Evolutionary conservation across 805 yeast genomes (phyloP).

Genomic region (Saccharomycopsis microspora): DNA sequence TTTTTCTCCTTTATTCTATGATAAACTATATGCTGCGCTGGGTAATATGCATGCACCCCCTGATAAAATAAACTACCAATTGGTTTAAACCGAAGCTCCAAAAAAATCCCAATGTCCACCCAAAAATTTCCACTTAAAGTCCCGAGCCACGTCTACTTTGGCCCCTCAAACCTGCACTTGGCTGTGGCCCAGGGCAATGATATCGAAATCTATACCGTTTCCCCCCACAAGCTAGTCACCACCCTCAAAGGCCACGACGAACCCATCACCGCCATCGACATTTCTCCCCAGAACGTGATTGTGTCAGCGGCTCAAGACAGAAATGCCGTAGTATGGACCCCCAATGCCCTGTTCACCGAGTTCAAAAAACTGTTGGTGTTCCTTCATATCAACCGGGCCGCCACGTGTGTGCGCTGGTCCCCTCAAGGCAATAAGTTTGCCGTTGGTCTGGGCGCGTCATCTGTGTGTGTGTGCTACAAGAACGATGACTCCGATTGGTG

Average conservation of each 20-base stretch:
- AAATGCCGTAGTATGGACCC: slow-evolving; percentile 95
- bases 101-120: too few species aligned
- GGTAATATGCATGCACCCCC: too few species aligned
- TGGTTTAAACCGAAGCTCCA: too few species aligned
- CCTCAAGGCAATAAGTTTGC: slow-evolving; percentile 94
- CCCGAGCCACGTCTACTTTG: slow-evolving; percentile 58
- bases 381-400: slow-evolving; percentile 88
- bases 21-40: too few species aligned
- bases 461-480: slow-evolving; percentile 90
- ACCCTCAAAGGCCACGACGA: slow-evolving; percentile 80
- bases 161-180: slow-evolving; percentile 41
- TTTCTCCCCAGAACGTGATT: slow-evolving; percentile 77
- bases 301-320: slow-evolving; percentile 97
- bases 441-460: slow-evolving; percentile 91
- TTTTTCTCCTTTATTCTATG: too few species aligned
- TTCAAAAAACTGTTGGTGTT: slow-evolving; percentile 85
- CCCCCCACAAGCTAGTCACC: slow-evolving; percentile 41
- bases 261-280: slow-evolving; percentile 88
- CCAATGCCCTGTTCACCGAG: slow-evolving; percentile 50
- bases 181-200: slow-evolving; percentile 76
- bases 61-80: too few species aligned
- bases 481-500: slow-evolving; percentile 98
- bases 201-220: slow-evolving; percentile 62
- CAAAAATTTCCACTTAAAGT: too few species aligned
- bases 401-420: slow-evolving; percentile 90